Percentiles rank a stretch among this genome's conserved stretches.
phyloP scores from a whole-genome alignment of 345 rosid genomes.

The Citrus cavaleriei region DNA sequence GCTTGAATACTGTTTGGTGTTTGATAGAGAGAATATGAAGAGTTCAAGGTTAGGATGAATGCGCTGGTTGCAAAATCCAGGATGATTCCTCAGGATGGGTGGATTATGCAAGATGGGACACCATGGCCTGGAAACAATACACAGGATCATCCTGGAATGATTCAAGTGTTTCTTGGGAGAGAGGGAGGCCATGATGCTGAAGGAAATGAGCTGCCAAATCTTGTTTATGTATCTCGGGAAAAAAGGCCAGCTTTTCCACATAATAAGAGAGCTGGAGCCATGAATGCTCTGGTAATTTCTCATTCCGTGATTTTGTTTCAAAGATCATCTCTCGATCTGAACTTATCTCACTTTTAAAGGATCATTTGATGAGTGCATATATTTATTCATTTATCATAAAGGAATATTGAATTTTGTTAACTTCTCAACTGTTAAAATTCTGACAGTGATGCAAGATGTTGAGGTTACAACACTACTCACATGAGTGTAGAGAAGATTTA shows the following conservation, averaged over 20 bases:
- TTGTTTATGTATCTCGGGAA: conserved; percentile 82
- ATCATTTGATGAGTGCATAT: neutral
- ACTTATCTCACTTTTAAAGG: neutral
- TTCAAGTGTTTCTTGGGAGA: conserved; percentile 85
- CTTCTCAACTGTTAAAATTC: neutral
- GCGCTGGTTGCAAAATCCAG: conserved; percentile 82
- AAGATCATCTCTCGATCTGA: neutral
- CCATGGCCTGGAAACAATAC: conserved; percentile 99
- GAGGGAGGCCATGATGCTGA: conserved; percentile 75
- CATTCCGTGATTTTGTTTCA: neutral
- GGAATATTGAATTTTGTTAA: neutral
- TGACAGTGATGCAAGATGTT: too few relatives aligned
- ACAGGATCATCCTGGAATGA: conserved; percentile 97
- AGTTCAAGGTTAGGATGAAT: conserved; percentile 87
- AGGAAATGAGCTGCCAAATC: conserved; percentile 74
- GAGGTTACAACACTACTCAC: too few relatives aligned
- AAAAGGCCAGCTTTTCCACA: conserved; percentile 79
- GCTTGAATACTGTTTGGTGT: neutral
- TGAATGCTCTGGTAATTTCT: conserved; percentile 80
- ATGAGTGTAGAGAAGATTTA: too few relatives aligned
- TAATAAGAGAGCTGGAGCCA: conserved; percentile 98
- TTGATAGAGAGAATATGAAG: conserved; percentile 89
- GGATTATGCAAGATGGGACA: conserved; percentile 98
- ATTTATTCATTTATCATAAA: neutral
- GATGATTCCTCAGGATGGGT: conserved; percentile 75